Conservation (phyloP, 768 basidiomycete genomes). For the Boletus bicolor region DNA sequence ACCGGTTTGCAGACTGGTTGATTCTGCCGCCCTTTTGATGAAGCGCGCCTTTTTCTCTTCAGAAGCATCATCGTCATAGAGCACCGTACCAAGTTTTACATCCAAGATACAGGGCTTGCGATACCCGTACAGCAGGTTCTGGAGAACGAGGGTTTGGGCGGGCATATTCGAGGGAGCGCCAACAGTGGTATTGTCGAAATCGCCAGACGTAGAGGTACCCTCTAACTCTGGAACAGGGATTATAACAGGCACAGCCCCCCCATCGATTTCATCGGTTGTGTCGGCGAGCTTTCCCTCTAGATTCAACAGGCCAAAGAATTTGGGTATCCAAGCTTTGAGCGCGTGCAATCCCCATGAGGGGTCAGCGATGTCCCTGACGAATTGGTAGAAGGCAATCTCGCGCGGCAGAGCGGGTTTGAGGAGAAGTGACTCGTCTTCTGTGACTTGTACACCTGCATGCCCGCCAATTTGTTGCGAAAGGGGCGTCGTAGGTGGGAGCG, state of each 20-base stretch:
- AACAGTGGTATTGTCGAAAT: background rate
- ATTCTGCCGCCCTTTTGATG: conserved; percentile 61
- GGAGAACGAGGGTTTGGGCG: conserved; percentile 73
- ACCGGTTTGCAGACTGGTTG: conserved; percentile 76
- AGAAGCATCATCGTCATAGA: conserved; percentile 69
- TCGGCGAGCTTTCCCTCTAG: conserved; percentile 50
- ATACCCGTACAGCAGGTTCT: conserved; percentile 78
- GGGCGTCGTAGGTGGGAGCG: conserved; percentile 27
- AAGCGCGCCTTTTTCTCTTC: conserved; percentile 78
- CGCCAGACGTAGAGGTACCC: conserved; percentile 40
- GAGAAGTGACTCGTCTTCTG: conserved; percentile 72
- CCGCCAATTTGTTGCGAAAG: conserved; percentile 75
- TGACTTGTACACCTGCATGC: conserved; percentile 68
- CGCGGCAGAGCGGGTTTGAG: conserved; percentile 69
- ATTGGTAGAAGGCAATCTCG: conserved; percentile 73
- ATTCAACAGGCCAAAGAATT: conserved; percentile 75
- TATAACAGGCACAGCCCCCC: conserved; percentile 17
- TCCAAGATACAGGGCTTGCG: conserved; percentile 84
- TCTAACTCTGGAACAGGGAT: conserved; percentile 33
- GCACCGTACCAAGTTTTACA: conserved; percentile 86
- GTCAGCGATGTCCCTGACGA: conserved; percentile 35
- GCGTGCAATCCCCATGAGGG: conserved; percentile 13
- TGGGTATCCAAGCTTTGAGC: conserved; percentile 63
- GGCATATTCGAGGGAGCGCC: background rate
- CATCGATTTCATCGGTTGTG: conserved; percentile 6